Evolutionary conservation across 768 basidiomycete genomes (phyloP), one percentile per base, ranked within the genome.

Genomic region (Leccinum obscurum): DNA sequence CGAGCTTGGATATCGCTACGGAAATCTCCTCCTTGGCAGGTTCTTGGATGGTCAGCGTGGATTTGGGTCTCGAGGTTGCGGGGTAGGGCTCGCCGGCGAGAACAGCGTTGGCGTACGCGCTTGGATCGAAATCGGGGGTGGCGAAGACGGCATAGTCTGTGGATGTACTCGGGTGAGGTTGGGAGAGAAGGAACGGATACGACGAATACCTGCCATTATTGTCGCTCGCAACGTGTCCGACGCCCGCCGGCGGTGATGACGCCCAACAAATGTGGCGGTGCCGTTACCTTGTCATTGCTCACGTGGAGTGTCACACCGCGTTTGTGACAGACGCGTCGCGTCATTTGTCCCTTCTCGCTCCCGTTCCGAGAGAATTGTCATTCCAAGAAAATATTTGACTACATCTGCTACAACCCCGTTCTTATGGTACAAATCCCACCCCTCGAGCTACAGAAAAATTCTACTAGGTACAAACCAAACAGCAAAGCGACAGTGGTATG

Each of bases 81-180:
- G 86, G 83, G 70, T 95, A 93, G 0, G 85, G 71, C 65, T 94
- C 89, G 26, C 92, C 90, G 5, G 94, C 89, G 24, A 98, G 82
- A 56, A 96, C 83, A 15, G 92, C 87, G 72, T 95, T 95, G 3
- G 95, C 95, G 71, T 95, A 97, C 46, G 90, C 89, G 68, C 92
- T 90, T 15, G 92, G 81, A 71, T 96, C 89, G 72, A 98, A 98
- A 35, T 86, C 80, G 2, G 85, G 72, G 46, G 76, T 80, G 30
- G 90, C 80, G 69, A 97, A 98, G 51, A 88, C 82, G 15, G 86
- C 71, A 68, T 94, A 90, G 64, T 94, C 93, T 88, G 30, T 46
- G 10, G 9, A 1, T n/a, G 44, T 46, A 20, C 2, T 46, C 5
- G 44, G 4, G 44, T 17, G 1, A 49, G 22, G 8, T 24, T 32